These are phyloP conservation scores for Lactarius indigo DNA, from an alignment of 768 basidiomycete genomes.

Conservation along the genomic window DNA sequence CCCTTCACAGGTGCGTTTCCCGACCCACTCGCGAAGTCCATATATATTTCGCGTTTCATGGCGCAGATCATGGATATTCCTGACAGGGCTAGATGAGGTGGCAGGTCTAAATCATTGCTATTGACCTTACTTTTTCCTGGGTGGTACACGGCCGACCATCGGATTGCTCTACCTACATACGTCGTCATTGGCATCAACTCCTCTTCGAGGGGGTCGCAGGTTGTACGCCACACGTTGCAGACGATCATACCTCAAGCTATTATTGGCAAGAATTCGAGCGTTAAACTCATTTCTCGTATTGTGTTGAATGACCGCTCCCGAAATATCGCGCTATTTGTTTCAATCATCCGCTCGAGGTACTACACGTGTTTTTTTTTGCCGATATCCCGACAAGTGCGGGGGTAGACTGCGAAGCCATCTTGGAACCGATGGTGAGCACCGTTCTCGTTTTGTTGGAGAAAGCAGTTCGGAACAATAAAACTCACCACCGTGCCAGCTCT, in stretches of 20 bases:
- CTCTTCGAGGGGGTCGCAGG: neutral
- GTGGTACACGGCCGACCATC: constrained; percentile 1
- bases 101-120: neutral
- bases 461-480: neutral
- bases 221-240: constrained; percentile 10
- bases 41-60: neutral
- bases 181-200: neutral
- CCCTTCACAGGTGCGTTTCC: constrained; percentile 4
- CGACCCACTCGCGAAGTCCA: neutral
- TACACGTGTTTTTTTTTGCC: neutral
- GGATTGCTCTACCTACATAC: neutral
- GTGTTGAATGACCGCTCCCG: neutral
- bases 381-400: constrained; percentile 21
- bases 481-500: neutral
- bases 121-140: neutral
- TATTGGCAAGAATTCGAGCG: constrained; percentile 24
- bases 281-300: constrained; percentile 21
- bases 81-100: neutral
- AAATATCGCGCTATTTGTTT: neutral
- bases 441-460: neutral
- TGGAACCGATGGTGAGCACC: neutral
- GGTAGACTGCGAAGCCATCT: constrained; percentile 19
- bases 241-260: constrained; percentile 13
- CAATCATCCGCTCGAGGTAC: constrained; percentile 1
- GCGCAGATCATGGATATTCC: neutral